Evolutionary conservation across 2,329 filamentous ascomycete genomes (phyloP), one percentile per base, ranked within the genome.

Genomic region (Curvularia sp.): DNA sequence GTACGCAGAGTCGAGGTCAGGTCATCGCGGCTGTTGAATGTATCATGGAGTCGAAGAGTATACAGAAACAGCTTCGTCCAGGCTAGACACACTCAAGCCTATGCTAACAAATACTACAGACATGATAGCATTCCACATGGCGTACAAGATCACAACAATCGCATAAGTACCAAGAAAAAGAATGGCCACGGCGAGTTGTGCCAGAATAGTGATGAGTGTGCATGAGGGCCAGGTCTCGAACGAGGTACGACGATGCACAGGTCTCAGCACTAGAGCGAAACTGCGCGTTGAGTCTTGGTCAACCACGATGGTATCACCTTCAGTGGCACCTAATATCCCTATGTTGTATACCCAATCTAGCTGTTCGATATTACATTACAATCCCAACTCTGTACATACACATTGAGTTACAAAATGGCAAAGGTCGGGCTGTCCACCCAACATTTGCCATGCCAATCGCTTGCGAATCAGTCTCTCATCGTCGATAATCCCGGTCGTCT

Each of bases 401-500:
- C n/a, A 18, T 39, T 19, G 8, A 13, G 7, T 19, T 19, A 8
- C 4, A 27, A 34, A 15, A 5, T 39, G 32, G 10, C 28, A 39
- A 39, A 34, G 18, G 4, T 1, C 28, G 15, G 18, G 19, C 12
- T 15, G 13, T 10, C n/a, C 43, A 8, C 15, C 9, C 6, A 30
- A 8, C 30, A n/a, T 9, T 12, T 19, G 13, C 12, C 3, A 48
- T n/a, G 13, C 15, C 18, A 19, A 46, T 19, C 15, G n/a, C n/a
- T 21, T 21, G 27, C 15, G 27, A 30, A 49, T 5, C 3, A 19
- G 3, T 25, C 10, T 13, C 28, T 68, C 50, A 70, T 15, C 71
- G 64, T 9, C 72, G 64, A 13, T 73, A 70, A 21, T 79, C 75
- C 30, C 76, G 67, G 59, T 76, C 74, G 43, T 75, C 72, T 32